Evolutionary conservation across 495 filamentous ascomycete species (phyloP).

Genomic region (Aspergillus heteromorphus): DNA sequence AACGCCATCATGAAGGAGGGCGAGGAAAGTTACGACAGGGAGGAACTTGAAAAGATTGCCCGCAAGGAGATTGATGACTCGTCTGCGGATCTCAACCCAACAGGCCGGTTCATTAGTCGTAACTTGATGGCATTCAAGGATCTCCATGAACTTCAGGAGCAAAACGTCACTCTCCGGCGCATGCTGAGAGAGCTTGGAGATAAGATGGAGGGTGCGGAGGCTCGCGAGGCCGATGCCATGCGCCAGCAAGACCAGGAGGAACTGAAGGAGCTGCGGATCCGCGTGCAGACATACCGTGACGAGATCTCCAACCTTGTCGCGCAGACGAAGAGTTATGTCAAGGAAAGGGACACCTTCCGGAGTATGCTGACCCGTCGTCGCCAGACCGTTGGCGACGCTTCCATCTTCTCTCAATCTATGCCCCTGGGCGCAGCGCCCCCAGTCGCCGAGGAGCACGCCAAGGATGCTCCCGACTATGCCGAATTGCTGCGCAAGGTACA

Average conservation of each 20-base stretch:
- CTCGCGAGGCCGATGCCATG: constrained; percentile 60
- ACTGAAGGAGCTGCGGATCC: constrained; percentile 60
- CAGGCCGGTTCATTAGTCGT: constrained; percentile 79
- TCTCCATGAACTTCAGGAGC: constrained; percentile 77
- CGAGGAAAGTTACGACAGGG: constrained; percentile 60
- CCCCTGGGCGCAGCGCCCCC: constrained; percentile 40
- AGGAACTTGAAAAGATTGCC: constrained; percentile 68
- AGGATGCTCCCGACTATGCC: constrained; percentile 55
- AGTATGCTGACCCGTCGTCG: constrained; percentile 78
- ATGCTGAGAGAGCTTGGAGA: constrained; percentile 78
- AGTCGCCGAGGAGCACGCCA: constrained; percentile 35
- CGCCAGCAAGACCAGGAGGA: constrained; percentile 69
- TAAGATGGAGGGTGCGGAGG: constrained; percentile 87
- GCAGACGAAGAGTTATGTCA: constrained; percentile 84
- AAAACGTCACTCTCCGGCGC: constrained; percentile 77
- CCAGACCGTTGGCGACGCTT: constrained; percentile 56
- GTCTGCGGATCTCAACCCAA: constrained; percentile 60
- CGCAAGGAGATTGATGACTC: constrained; percentile 57
- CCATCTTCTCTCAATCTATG: constrained; percentile 61
- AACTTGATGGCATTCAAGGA: constrained; percentile 78
- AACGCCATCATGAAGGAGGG: constrained; percentile 74
- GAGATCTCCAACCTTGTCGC: constrained; percentile 74
- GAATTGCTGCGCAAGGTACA: constrained; percentile 78
- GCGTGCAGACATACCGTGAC: constrained; percentile 56
- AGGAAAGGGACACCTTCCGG: constrained; percentile 94